Percentiles rank a stretch among this genome's conserved stretches.
phyloP scores from a whole-genome alignment of 306 rosid species.

The Malus sieversii region DNA sequence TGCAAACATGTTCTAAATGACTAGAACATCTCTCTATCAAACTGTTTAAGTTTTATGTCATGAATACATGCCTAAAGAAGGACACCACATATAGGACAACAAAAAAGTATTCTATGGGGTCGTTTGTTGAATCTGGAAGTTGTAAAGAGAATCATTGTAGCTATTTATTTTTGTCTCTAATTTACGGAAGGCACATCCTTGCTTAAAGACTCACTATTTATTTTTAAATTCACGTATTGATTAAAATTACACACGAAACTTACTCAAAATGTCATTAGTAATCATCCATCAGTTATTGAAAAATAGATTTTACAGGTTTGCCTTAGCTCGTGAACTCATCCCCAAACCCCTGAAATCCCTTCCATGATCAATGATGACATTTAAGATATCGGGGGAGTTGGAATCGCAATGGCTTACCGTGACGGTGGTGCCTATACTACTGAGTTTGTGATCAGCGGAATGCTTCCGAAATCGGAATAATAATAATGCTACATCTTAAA shows the following conservation, averaged over 20 bases:
- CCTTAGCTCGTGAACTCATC: not conserved
- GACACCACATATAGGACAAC: not conserved
- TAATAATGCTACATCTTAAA: not conserved
- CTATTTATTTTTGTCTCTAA: not conserved
- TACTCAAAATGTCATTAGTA: too few species aligned
- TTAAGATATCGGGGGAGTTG: not conserved
- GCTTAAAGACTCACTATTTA: not conserved
- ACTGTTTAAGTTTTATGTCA: not conserved
- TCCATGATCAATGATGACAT: not conserved
- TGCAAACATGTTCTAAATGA: constrained; percentile 9
- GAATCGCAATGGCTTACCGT: not conserved
- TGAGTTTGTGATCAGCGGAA: not conserved
- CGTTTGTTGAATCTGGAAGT: not conserved
- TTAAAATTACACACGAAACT: too few species aligned
- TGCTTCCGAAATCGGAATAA: not conserved
- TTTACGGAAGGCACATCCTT: not conserved
- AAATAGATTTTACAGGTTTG: not conserved
- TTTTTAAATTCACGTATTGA: too few species aligned
- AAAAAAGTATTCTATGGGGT: not conserved
- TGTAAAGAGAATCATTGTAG: not conserved
- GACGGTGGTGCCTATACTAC: not conserved
- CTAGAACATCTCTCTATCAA: not conserved
- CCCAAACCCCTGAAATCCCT: not conserved
- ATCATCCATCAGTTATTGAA: too few species aligned
- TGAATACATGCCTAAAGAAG: not conserved